phyloP scores from a whole-genome alignment of 2,329 filamentous ascomycete genomes.

The Cladophialophora chaetospira region DNA sequence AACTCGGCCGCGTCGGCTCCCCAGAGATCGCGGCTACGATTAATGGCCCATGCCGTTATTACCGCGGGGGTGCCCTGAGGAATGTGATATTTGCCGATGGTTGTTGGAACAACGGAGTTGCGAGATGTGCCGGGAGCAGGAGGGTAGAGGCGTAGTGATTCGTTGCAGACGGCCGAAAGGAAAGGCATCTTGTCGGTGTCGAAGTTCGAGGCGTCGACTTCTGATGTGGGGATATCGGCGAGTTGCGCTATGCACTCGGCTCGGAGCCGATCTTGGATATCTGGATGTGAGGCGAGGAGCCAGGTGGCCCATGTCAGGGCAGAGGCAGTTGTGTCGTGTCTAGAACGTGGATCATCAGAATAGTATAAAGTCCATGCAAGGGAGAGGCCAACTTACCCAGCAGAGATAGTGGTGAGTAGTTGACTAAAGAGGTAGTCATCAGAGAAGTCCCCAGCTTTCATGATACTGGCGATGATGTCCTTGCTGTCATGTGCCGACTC shows the following conservation, averaged over 20 bases:
- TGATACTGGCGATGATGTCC: slow-evolving; percentile 80
- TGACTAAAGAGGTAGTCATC: slow-evolving; percentile 81
- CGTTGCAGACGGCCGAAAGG: slow-evolving; percentile 53
- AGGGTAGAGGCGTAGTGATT: slow-evolving; percentile 50
- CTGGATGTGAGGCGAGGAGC: slow-evolving; percentile 32
- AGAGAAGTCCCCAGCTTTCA: slow-evolving; percentile 71
- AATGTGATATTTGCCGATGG: slow-evolving; percentile 64
- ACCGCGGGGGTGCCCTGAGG: slow-evolving; percentile 70
- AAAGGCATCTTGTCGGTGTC: slow-evolving; percentile 42
- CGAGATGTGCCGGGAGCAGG: slow-evolving; percentile 36
- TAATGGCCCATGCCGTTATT: slow-evolving; percentile 52
- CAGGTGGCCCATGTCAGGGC: slow-evolving; percentile 35
- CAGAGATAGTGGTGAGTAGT: slow-evolving; percentile 84
- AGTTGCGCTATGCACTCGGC: slow-evolving; percentile 30
- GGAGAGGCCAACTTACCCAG: slow-evolving; percentile 44
- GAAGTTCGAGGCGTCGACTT: slow-evolving; percentile 40
- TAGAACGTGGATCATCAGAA: slow-evolving; percentile 34
- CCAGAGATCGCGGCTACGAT: slow-evolving; percentile 37
- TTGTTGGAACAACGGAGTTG: slow-evolving; percentile 61
- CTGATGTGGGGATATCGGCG: slow-evolving; percentile 34
- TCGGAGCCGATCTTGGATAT: slow-evolving; percentile 33
- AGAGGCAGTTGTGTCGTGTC: slow-evolving; percentile 35
- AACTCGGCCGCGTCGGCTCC: slow-evolving; percentile 39
- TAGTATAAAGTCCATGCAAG: neutral
- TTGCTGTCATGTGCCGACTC: slow-evolving; percentile 43